Percentiles rank a stretch among this genome's conserved stretches.
phyloP scores from a whole-genome alignment of 2,329 filamentous ascomycete species.

The Diaporthe sp. region DNA sequence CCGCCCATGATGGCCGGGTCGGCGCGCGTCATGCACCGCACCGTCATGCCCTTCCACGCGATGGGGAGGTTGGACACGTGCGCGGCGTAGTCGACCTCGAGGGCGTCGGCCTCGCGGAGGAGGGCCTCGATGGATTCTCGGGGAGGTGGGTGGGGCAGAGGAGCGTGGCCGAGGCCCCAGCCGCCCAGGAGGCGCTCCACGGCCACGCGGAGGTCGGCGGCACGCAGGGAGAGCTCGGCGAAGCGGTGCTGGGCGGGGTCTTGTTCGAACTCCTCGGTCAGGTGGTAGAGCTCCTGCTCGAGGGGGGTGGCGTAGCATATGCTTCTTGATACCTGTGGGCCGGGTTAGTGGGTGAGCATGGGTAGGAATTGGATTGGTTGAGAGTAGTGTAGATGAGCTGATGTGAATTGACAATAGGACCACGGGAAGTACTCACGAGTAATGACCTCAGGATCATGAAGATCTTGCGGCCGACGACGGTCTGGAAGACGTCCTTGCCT shows the following conservation, averaged over 20 bases:
- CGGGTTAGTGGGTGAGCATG: background rate
- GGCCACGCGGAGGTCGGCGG: constrained; percentile 37
- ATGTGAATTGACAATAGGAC: no score
- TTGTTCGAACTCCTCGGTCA: constrained; percentile 34
- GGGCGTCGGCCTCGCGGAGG: constrained; percentile 31
- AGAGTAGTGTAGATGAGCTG: no score
- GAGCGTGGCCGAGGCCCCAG: constrained; percentile 32
- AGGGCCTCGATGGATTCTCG: constrained; percentile 25
- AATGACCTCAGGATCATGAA: constrained; percentile 36
- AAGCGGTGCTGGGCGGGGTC: constrained; percentile 32
- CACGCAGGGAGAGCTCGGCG: constrained; percentile 38
- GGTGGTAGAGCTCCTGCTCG: constrained; percentile 35
- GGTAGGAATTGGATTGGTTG: no score
- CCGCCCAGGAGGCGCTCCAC: constrained; percentile 37
- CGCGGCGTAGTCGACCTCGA: constrained; percentile 38
- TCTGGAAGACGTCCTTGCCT: constrained; percentile 38
- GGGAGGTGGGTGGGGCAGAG: background rate
- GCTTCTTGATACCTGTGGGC: constrained; percentile 33
- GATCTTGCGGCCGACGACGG: constrained; percentile 38
- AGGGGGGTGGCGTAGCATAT: constrained; percentile 38
- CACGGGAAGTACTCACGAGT: constrained; percentile 30
- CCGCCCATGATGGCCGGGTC: constrained; percentile 35
- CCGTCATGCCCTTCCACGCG: constrained; percentile 37
- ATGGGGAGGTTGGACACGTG: constrained; percentile 28
- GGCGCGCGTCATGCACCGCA: constrained; percentile 23